A percentile compares a stretch with the other conserved stretches of the same genome.
These are phyloP conservation scores for Exophiala phaeomuriformis DNA, from an alignment of 2,329 filamentous ascomycete species.

Conservation along the genomic window DNA sequence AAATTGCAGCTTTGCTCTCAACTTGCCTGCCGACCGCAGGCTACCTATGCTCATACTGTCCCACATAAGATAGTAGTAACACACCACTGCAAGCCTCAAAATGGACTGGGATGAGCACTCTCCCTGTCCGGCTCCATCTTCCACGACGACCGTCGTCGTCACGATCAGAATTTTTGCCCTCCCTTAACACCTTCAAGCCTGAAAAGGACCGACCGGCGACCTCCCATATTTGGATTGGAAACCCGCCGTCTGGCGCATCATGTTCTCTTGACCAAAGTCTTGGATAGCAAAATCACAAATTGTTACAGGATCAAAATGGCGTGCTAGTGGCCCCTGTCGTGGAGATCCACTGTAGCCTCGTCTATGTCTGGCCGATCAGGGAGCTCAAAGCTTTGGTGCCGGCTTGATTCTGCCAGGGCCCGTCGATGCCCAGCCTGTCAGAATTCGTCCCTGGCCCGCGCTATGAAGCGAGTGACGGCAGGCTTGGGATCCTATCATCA, in stretches of 20 bases:
- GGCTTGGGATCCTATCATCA: not conserved
- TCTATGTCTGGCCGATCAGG: not conserved
- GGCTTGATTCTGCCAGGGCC: not conserved
- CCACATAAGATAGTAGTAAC: too few relatives aligned
- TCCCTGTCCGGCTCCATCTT: not conserved
- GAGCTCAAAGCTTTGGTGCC: too few relatives aligned
- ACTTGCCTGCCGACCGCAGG: too few relatives aligned
- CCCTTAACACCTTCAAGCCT: not conserved
- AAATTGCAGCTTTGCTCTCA: too few relatives aligned
- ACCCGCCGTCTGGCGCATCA: too few relatives aligned
- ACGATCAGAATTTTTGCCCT: not conserved
- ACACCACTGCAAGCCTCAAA: not conserved
- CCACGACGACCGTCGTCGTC: not conserved
- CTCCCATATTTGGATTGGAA: too few relatives aligned
- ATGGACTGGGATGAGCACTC: not conserved
- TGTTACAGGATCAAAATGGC: constrained; percentile 13
- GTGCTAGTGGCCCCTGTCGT: not conserved
- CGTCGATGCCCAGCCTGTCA: not conserved
- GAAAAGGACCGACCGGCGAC: too few relatives aligned
- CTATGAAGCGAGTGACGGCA: not conserved
- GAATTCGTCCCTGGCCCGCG: not conserved
- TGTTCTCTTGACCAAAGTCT: too few relatives aligned
- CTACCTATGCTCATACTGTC: too few relatives aligned
- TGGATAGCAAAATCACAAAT: not conserved
- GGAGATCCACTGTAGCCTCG: not conserved